phyloP scores from a whole-genome alignment of 768 basidiomycete species.

The Pulveroboletus sp. region DNA sequence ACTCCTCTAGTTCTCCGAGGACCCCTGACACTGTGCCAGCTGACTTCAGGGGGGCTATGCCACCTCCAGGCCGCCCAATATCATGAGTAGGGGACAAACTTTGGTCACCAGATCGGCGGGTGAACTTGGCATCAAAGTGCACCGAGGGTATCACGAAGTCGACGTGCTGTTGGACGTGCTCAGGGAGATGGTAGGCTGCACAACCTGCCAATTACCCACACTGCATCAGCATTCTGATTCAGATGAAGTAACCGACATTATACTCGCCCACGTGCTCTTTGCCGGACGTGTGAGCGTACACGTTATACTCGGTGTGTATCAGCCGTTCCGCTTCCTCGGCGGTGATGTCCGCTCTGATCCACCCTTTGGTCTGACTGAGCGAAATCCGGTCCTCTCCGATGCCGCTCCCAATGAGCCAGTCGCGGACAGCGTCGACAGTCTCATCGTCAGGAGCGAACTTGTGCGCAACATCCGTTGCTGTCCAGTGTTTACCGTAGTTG shows the following conservation, averaged over 20 bases:
- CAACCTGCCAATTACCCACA: too few species aligned
- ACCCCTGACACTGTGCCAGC: slow-evolving; percentile 3
- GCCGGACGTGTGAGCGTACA: slow-evolving; percentile 25
- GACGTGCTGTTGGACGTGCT: background rate
- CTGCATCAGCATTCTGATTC: background rate
- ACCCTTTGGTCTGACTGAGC: slow-evolving; percentile 16
- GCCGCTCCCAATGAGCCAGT: slow-evolving; percentile 27
- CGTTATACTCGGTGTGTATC: slow-evolving; percentile 32
- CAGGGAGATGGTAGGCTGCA: too few species aligned
- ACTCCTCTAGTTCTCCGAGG: slow-evolving; percentile 12
- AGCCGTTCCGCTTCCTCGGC: slow-evolving; percentile 32
- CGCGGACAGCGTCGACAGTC: slow-evolving; percentile 18
- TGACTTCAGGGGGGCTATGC: slow-evolving; percentile 11
- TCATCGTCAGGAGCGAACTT: slow-evolving; percentile 26
- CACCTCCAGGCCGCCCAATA: slow-evolving; percentile 14
- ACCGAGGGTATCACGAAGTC: background rate
- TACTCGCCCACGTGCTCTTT: slow-evolving; percentile 22
- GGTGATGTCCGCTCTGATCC: slow-evolving; percentile 27
- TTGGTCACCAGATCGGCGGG: background rate
- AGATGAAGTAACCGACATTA: background rate
- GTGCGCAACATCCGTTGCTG: slow-evolving; percentile 19
- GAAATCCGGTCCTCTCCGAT: slow-evolving; percentile 19
- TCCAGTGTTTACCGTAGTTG: slow-evolving; percentile 31
- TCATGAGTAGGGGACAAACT: background rate
- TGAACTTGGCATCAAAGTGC: background rate